Evolutionary conservation across 768 basidiomycete species (phyloP).

Genomic region (Lanmaoa rubissima): DNA sequence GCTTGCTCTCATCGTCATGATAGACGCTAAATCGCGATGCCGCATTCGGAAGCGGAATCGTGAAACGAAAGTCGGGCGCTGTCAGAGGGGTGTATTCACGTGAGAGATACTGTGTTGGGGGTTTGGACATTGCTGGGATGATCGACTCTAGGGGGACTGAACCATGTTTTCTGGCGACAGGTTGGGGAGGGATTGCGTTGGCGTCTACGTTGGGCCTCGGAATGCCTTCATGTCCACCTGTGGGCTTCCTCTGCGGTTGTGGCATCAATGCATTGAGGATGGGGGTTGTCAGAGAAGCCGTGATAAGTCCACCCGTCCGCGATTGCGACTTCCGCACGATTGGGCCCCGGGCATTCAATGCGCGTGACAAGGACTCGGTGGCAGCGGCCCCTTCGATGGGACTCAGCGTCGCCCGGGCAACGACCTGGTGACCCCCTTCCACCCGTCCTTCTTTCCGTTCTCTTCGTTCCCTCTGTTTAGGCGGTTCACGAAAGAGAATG

Average conservation of each 20-base stretch:
- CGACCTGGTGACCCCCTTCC: conserved; percentile 32
- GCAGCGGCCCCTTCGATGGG: conserved; percentile 43
- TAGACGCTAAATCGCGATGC: conserved; percentile 54
- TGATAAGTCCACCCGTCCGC: conserved; percentile 36
- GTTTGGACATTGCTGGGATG: conserved; percentile 75
- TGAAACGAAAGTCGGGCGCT: conserved; percentile 70
- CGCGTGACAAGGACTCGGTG: conserved; percentile 44
- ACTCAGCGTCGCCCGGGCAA: conserved; percentile 44
- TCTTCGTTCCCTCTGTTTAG: conserved; percentile 46
- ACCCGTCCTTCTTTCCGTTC: conserved; percentile 32
- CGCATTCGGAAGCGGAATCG: conserved; percentile 56
- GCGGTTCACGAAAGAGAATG: conserved; percentile 39
- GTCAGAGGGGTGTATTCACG: conserved; percentile 72
- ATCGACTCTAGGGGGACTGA: conserved; percentile 78
- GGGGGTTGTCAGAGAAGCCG: conserved; percentile 50
- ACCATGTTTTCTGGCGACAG: conserved; percentile 31
- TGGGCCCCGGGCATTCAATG: conserved; percentile 40
- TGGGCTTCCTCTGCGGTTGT: conserved; percentile 47
- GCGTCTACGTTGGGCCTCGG: conserved; percentile 13
- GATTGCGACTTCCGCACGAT: conserved; percentile 35
- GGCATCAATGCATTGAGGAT: conserved; percentile 59
- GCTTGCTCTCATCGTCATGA: conserved; percentile 49
- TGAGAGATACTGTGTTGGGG: conserved; percentile 82
- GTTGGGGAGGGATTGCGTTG: conserved; percentile 17
- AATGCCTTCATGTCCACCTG: conserved; percentile 26